These are phyloP conservation scores for Plasmodium billcollinsi DNA, from an alignment of 169 alveolate genomes.

Conservation along the genomic window DNA sequence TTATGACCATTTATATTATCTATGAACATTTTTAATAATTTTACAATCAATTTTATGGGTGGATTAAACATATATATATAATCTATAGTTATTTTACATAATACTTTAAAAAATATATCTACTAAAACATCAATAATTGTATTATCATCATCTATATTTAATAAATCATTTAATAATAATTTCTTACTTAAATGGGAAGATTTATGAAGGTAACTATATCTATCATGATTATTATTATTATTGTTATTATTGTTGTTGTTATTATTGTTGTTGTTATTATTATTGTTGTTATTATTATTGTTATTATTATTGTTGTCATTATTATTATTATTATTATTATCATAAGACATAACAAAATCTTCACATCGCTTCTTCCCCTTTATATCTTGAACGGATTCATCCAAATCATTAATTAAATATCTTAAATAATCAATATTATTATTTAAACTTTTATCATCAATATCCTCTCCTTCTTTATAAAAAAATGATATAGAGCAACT, in stretches of 20 bases:
- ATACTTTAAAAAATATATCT: conserved; percentile 21
- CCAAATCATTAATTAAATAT: conserved; percentile 11
- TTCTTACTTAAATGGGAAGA: background rate
- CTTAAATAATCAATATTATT: conserved; percentile 6
- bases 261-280: no score
- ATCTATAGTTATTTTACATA: conserved; percentile 36
- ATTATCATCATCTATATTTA: conserved; percentile 15
- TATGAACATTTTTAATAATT: conserved; percentile 15
- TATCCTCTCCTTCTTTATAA: background rate
- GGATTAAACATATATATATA: conserved; percentile 61
- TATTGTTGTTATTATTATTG: no score
- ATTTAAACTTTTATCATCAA: no score
- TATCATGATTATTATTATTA: background rate
- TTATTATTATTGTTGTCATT: background rate
- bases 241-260: background rate
- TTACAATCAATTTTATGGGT: conserved; percentile 23
- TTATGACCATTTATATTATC: conserved; percentile 2
- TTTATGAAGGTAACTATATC: background rate
- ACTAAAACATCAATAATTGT: conserved; percentile 13
- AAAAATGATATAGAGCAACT: background rate
- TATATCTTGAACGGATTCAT: background rate
- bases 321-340: background rate
- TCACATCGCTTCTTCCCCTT: background rate
- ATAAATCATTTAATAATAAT: background rate
- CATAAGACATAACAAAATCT: background rate